Evolutionary conservation across 768 basidiomycete species (phyloP), one percentile per base, ranked within the genome.

Genomic region (Hygrocybe punicea): DNA sequence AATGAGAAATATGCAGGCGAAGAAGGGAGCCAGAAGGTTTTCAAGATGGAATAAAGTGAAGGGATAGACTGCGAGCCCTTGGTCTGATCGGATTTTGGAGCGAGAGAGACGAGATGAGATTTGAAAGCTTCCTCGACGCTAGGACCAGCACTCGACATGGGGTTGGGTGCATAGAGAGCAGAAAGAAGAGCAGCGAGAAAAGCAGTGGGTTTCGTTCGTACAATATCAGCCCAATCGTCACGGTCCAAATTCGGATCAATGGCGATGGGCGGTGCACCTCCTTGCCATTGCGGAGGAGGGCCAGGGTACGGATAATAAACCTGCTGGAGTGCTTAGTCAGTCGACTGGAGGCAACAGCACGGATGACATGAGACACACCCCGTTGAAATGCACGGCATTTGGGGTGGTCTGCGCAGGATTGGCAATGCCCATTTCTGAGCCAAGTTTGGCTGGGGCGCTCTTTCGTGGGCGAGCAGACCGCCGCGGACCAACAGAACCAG

Each of bases 21-120:
- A 0, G 84, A 84, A 0, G 89, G 89, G 13, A 92, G 76, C 90
- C 90, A 91, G 61, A 92, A 91, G 0, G 90, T 90, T 67, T 88
- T 89, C 40, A 91, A 76, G 58, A 88, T 81, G 6, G 85, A 86
- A 67, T 91, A 92, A 0, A 91, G 73, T 0, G 84, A 81, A 0
- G 89, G 89, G 35, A 87, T 85, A 13, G 81, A 69, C 51, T 82
- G 78, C 16, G 72, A 71, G 56, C 51, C 51, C 46, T 76, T 73
- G 21, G 70, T 72, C 62, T 79, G 78, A 42, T 71, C 69, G 25
- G 75, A 64, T 19, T 74, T 80, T 1, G 83, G 80, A 0, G 82
- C 75, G 1, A 90, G 75, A 0, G 88, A 87, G 51, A 76, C 78
- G 16, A 92, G 79, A 60, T 91, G 90, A 1, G 85, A 84, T 66